Evolutionary conservation across 331 rosid genomes (phyloP), one percentile per base, ranked within the genome.

Genomic region (Quercus tomentella): DNA sequence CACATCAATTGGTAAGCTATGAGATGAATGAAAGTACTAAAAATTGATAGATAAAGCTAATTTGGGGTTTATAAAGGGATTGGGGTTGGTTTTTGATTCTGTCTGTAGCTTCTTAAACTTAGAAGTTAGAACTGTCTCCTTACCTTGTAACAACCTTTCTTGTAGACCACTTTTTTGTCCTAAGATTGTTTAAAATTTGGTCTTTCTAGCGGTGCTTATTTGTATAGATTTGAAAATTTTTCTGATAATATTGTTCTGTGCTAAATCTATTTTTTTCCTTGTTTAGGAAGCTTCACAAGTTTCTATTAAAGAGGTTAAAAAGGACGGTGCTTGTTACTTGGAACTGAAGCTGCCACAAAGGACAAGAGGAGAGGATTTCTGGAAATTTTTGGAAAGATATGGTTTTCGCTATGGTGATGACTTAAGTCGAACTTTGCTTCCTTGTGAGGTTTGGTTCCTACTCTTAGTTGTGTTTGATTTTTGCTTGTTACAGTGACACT

Each of bases 301-400:
- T 75, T 89, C 98, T 26, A 72, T 93, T 21, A 80, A 81, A 78
- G 99, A 93, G 79, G 85, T 62, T 20, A 90, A 87, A 86, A 89
- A 94, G 75, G 99, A 96, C 16, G 93, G 97, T 17, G 92, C 89
- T 80, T 65, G 80, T 67, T 89, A 77, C 88, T 85, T 96, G 86
- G 87, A 82, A 45, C 72, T 96, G 41, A 91, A 84, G 87, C 85
- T 85, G 18, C 87, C 90, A 21, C 43, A 94, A 18, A 93, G 81
- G 78, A 57, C 86, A 66, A 85, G 81, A 76, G 82, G 28, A 0
- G 78, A 26, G 12, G 94, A 92, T 3, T 85, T 88, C 60, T 96
- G 99, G 99, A 81, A 82, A 6, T 96, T 96, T 61, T 41, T 96
- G 26, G 89, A 91, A 30, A 85, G 84, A 84, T 96, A 91, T 77